These are phyloP conservation scores for Boletus rubescentipes DNA, from an alignment of 768 basidiomycete species.

Conservation along the genomic window DNA sequence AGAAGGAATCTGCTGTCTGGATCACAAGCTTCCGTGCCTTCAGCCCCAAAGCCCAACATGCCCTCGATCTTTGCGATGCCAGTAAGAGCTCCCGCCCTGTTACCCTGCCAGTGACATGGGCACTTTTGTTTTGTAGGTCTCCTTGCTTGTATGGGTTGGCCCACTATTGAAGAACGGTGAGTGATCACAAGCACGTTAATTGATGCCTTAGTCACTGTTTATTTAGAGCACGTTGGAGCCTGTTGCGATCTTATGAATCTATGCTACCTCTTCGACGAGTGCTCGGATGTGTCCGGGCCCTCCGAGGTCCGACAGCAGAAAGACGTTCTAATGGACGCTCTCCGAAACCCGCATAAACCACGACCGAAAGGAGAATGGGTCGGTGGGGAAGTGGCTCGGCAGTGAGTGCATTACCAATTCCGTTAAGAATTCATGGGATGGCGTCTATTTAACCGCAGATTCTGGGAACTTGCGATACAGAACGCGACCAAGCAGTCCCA, in stretches of 20 bases:
- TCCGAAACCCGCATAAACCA: slow-evolving; percentile 7
- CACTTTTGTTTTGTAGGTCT: neutral
- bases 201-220: neutral
- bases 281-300: slow-evolving; percentile 41
- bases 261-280: slow-evolving; percentile 50
- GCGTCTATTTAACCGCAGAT: neutral
- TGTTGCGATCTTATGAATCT: slow-evolving; percentile 51
- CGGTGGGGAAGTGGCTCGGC: slow-evolving; percentile 9
- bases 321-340: slow-evolving; percentile 20
- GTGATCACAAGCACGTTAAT: neutral
- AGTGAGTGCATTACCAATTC: neutral
- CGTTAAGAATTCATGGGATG: neutral
- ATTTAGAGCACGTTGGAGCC: slow-evolving; percentile 25
- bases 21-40: slow-evolving; percentile 7
- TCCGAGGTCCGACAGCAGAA: slow-evolving; percentile 26
- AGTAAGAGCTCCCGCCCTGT: neutral
- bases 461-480: neutral
- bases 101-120: neutral
- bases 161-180: slow-evolving; percentile 7
- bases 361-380: slow-evolving; percentile 15
- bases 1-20: slow-evolving; percentile 14
- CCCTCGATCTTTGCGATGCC: slow-evolving; percentile 3
- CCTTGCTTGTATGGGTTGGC: slow-evolving; percentile 1
- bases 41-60: slow-evolving; percentile 6
- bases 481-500: neutral